Base-by-base conservation (phyloP, 257 asterid species). In the Vinca minor region DNA sequence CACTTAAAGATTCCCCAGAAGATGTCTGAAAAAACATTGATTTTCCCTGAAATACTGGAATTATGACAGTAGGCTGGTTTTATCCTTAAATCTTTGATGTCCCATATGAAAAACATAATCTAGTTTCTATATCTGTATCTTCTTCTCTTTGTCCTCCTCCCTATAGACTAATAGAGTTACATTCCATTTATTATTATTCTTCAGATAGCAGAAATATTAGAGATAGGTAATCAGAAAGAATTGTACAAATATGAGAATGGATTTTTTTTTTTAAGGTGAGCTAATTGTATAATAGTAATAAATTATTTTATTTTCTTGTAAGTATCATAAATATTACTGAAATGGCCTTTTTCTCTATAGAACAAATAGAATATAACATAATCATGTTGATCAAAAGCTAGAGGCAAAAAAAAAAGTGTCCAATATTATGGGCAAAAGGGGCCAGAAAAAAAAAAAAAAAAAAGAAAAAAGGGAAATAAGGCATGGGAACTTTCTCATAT, bases 1-100 rank as follows among this genome's bases (percentile, higher is more conserved):
- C 69, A 66, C 55, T n/a, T 74, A 74, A n/a, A 75, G 69, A 65
- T 28, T 20, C n/a, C n/a, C n/a, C n/a, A n/a, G n/a, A n/a, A n/a
- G n/a, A n/a, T 39, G 42, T 20, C 31, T 31, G 17, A 38, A 59
- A n/a, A n/a, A 60, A 25, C 49, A 1, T 36, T 29, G 70, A 69
- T 20, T 41, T 6, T n/a, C 38, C 55, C 14, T 41, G 47, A 42
- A 52, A 53, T 31, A 28, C 21, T 42, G 56, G 63, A 20, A 34
- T 50, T 60, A 9, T 36, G 9, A 42, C 21, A 36, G 39, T 39
- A 15, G 21, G 11, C 15, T 29, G 42, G 42, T 38, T 38, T 8
- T n/a, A n/a, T n/a, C n/a, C n/a, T n/a, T n/a, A n/a, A n/a, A n/a
- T n/a, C n/a, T n/a, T n/a, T n/a, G n/a, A n/a, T n/a, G n/a, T n/a